Base-by-base conservation (phyloP, 1,139 yeast genomes). In the Candida neerlandica region DNA sequence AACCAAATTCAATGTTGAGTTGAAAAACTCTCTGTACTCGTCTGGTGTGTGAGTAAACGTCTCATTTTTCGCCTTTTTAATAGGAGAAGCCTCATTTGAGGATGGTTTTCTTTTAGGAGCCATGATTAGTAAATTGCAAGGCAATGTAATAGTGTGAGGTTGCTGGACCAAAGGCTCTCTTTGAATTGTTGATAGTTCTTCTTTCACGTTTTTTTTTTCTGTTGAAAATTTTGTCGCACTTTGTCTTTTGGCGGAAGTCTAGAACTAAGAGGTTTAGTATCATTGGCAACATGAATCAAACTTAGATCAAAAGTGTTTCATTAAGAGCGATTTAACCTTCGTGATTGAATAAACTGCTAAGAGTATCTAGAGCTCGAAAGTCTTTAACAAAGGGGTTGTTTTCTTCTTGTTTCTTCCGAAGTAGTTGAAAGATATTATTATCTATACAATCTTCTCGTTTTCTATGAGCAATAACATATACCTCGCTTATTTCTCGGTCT, bases 1-100 rank as follows among this genome's bases (percentile, higher is more conserved):
- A 3, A 70, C 64, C 15, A 60, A 55, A 21, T 58, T 55, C 34
- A 73, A 48, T 0, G 73, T 66, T 7, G 71, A 55, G 2, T 49
- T 18, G 45, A 62, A 71, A 56, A 73, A 69, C 15, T 54, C 61
- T 45, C 59, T 58, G 42, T 56, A 60, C 32, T 68, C 70, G 26
- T 58, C 69, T 30, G 63, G 60, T 9, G 58, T 41, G 11, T 51
- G 60, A 11, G 42, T 46, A 23, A 16, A 23, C 3, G 15, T 51
- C 21, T 26, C 54, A 49, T 49, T 63, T 57, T 46, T 56, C 59
- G 41, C 52, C 43, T 33, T 58, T 58, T 58, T 57, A 23, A 51
- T 35, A 5, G 47, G 48, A 0, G 49, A 37, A 12, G 44, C 7
- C 18, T 43, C 45, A n/a, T 11, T 34, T 9, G 40, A 32, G 2